Conservation (phyloP, 116 monocot genomes). For the Phalaenopsis hybrid region DNA sequence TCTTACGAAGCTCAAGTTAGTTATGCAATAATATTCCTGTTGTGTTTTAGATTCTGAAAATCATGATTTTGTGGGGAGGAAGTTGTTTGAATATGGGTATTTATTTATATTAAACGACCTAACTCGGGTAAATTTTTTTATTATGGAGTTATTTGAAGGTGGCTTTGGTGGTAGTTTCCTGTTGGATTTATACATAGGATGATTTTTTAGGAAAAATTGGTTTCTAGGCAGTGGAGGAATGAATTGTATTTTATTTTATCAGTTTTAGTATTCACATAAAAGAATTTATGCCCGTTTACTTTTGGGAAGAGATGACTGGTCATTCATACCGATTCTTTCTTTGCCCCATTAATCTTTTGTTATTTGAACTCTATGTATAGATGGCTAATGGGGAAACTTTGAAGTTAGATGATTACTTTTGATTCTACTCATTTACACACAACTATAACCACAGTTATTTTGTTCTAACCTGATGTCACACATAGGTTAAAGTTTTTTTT, state of each 20-base stretch:
- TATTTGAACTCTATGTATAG: too few species aligned
- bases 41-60: not conserved
- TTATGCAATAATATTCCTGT: too few species aligned
- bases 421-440: too few species aligned
- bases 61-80: not conserved
- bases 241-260: not conserved
- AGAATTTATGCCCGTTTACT: not conserved
- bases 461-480: too few species aligned
- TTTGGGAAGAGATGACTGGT: not conserved
- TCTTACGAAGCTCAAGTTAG: too few species aligned
- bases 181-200: not conserved
- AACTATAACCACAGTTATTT: too few species aligned
- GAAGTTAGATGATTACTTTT: too few species aligned
- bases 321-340: too few species aligned
- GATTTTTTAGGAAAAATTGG: not conserved
- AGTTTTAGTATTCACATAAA: not conserved
- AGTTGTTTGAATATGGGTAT: not conserved
- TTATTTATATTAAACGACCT: not conserved
- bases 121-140: not conserved
- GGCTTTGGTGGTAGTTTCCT: not conserved
- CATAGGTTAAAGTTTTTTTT: too few species aligned
- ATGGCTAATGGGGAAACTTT: too few species aligned
- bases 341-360: too few species aligned
- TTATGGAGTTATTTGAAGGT: not conserved
- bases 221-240: not conserved